Evolutionary conservation across 495 filamentous ascomycete species (phyloP), one percentile per base, ranked within the genome.

Genomic region (Chlorociboria aeruginascens): DNA sequence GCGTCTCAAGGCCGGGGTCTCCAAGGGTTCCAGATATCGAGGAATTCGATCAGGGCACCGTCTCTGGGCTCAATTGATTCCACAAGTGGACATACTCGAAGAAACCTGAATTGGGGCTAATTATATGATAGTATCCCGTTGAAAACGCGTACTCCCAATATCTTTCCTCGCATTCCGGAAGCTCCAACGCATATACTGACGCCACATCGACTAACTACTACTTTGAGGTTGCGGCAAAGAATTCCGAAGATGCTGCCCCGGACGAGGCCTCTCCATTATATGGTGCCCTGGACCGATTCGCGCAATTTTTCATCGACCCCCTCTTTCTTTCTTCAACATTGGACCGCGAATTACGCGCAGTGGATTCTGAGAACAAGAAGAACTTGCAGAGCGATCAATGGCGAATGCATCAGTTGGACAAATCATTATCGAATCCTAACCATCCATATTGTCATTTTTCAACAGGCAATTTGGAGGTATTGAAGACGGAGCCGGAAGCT

Each of bases 281-380:
- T 58, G 93, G 89, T 8, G 93, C 87, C 9, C 69, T 98, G 37
- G 92, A 99, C 62, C 79, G 90, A 25, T 99, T 99, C 64, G 87
- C 93, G 32, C 92, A 99, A 65, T 99, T 99, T 65, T 99, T 99
- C 67, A 79, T 96, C 51, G 74, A 79, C 20, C 92, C 92, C 0
- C 77, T 99, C 17, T 99, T 97, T 63, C 73, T 96, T 10, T 78
- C 81, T 44, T 88, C 82, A 35, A 95, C 90, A 2, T 63, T 99
- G 35, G 92, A 99, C 53, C 79, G 92, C 29, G 92, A 99, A 66
- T 69, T 99, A 50, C 77, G 71, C 50, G 92, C 92, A 14, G 92
- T 99, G 14, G 92, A 99, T 66, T 97, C 92, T 0, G 92, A 99
- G 62, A 95, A 97, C 67, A 99, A 99, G 73, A 97, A 99, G 72